phyloP scores from a whole-genome alignment of 768 basidiomycete genomes.

The Myochromella boudieri region DNA sequence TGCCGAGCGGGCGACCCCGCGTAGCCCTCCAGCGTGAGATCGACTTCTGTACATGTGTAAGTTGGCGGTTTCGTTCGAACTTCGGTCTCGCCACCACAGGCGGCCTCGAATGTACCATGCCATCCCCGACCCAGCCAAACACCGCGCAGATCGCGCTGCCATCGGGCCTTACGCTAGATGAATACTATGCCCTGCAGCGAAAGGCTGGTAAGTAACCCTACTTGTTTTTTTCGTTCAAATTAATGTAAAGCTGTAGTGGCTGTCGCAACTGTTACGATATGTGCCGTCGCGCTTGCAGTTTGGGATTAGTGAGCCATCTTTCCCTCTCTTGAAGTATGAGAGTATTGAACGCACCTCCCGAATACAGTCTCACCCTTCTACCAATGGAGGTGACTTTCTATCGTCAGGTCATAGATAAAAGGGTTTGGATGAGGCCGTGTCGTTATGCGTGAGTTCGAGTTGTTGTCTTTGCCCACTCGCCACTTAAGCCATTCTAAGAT shows the following conservation, averaged over 20 bases:
- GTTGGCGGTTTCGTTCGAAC: no score
- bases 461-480: neutral
- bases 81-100: no score
- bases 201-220: neutral
- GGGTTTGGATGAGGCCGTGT: neutral
- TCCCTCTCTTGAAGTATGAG: constrained; percentile 1
- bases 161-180: neutral
- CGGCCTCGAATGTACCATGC: no score
- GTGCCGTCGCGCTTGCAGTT: constrained; percentile 11
- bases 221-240: neutral
- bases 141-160: constrained; percentile 1
- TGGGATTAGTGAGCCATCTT: constrained; percentile 16
- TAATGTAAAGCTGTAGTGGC: neutral
- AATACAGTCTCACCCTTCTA: neutral
- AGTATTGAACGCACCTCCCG: neutral
- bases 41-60: no score
- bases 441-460: neutral
- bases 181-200: neutral
- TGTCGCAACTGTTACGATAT: constrained; percentile 5
- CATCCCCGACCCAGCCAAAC: no score
- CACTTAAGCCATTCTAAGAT: neutral
- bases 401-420: neutral
- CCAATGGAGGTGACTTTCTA: neutral
- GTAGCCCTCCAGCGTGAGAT: no score
- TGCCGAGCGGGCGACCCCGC: no score